phyloP scores from a whole-genome alignment of 1,284 basidiomycete species.

The Psilocybe mexicana region DNA sequence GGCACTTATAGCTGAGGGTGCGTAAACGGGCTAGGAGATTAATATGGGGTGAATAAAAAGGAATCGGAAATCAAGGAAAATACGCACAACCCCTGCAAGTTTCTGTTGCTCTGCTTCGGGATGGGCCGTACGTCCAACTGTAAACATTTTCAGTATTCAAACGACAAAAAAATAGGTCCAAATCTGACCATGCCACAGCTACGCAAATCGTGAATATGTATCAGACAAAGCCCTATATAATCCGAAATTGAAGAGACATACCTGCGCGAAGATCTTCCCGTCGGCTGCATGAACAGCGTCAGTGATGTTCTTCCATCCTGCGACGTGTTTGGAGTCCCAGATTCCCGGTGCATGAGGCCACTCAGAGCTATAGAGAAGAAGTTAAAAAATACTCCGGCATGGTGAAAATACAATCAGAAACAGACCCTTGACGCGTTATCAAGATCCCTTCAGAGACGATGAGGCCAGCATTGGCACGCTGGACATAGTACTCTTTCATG shows the following conservation, averaged over 20 bases:
- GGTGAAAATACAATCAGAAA: not conserved
- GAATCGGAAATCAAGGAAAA: conserved; percentile 11
- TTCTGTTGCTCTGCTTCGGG: conserved; percentile 39
- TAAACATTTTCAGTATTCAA: not conserved
- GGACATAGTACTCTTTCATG: conserved; percentile 46
- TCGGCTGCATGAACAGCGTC: conserved; percentile 39
- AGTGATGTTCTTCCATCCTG: conserved; percentile 40
- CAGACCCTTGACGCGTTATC: conserved; percentile 42
- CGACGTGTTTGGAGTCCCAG: conserved; percentile 38
- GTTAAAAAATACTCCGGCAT: not conserved
- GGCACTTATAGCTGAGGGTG: conserved; percentile 38
- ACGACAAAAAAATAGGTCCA: not conserved
- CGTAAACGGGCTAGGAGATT: conserved; percentile 35
- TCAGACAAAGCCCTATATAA: not conserved
- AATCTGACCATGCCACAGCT: conserved; percentile 39
- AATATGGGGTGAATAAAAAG: not conserved
- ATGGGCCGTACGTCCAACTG: conserved; percentile 38
- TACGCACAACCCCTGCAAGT: conserved; percentile 32
- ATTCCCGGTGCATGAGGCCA: conserved; percentile 43
- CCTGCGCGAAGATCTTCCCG: conserved; percentile 30
- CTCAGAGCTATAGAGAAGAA: conserved; percentile 29
- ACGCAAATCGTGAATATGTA: conserved; percentile 1
- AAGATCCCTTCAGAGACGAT: conserved; percentile 48
- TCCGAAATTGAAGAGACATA: not conserved
- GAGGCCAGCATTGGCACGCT: conserved; percentile 45